phyloP scores from a whole-genome alignment of 2,329 filamentous ascomycete genomes.

The Dactylellina sp. region DNA sequence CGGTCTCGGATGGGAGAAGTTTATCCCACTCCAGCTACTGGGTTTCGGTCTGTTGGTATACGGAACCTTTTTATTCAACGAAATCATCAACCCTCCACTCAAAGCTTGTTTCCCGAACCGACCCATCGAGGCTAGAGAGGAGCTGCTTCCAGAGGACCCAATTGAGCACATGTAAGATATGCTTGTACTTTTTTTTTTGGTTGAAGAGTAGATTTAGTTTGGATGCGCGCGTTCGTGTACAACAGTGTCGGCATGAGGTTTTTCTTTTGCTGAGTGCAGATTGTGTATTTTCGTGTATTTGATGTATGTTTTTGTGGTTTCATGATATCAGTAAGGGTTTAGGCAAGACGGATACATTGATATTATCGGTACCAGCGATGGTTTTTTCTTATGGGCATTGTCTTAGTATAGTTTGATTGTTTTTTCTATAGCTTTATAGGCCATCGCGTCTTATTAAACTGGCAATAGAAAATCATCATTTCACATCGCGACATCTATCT shows the following conservation, averaged over 20 bases:
- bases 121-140: constrained; percentile 61
- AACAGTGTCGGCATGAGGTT: constrained; percentile 2
- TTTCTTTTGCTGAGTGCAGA: constrained; percentile 26
- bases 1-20: constrained; percentile 92
- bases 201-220: too few relatives aligned
- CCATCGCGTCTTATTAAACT: too few relatives aligned
- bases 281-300: constrained; percentile 22
- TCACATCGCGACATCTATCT: too few relatives aligned
- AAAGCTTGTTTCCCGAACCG: constrained; percentile 69
- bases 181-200: constrained; percentile 22
- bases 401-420: too few relatives aligned
- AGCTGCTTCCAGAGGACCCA: constrained; percentile 82
- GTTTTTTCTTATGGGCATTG: constrained; percentile 1
- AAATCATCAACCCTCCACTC: constrained; percentile 85
- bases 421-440: too few relatives aligned
- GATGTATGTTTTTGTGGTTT: constrained; percentile 4
- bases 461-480: too few relatives aligned
- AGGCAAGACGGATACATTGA: constrained; percentile 22
- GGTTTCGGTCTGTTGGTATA: constrained; percentile 93
- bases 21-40: constrained; percentile 94
- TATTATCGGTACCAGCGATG: constrained; percentile 41
- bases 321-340: constrained; percentile 4
- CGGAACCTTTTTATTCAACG: constrained; percentile 96
- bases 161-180: constrained; percentile 74
- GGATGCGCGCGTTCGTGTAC: constrained; percentile 25